A percentile compares a stretch with the other conserved stretches of the same genome.
phyloP scores from a whole-genome alignment of 805 yeast genomes.

The Pichia paraexigua region DNA sequence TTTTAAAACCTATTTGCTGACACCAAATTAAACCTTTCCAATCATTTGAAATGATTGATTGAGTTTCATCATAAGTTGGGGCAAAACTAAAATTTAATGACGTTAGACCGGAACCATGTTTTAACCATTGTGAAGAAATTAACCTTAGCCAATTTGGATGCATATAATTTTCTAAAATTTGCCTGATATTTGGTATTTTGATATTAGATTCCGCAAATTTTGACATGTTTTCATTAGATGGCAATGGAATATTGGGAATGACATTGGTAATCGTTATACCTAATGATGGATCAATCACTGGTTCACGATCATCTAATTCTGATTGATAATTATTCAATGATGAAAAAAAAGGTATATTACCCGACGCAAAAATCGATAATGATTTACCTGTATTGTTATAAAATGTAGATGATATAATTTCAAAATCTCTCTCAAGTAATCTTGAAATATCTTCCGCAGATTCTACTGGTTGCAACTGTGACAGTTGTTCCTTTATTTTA shows the following conservation, averaged over 20 bases:
- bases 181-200: constrained; percentile 11
- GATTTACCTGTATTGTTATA: constrained; percentile 56
- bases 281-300: constrained; percentile 45
- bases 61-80: constrained; percentile 55
- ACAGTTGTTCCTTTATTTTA: constrained; percentile 12
- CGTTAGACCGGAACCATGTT: constrained; percentile 31
- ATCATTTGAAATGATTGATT: constrained; percentile 43
- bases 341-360: constrained; percentile 72
- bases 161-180: constrained; percentile 41
- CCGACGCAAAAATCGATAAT: constrained; percentile 46
- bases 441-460: constrained; percentile 12
- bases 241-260: constrained; percentile 41
- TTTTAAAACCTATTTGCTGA: constrained; percentile 43
- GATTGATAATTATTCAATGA: constrained; percentile 60
- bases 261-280: constrained; percentile 62
- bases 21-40: constrained; percentile 46
- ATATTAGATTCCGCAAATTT: constrained; percentile 34
- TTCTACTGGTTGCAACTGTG: constrained; percentile 25
- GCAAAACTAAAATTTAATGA: constrained; percentile 47
- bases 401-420: constrained; percentile 47
- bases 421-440: constrained; percentile 45
- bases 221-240: constrained; percentile 35
- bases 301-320: constrained; percentile 64
- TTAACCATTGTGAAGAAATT: constrained; percentile 61
- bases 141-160: constrained; percentile 61